These are phyloP conservation scores for Phytophthora capsici DNA, from an alignment of 352 stramenopile species.

Conservation along the genomic window DNA sequence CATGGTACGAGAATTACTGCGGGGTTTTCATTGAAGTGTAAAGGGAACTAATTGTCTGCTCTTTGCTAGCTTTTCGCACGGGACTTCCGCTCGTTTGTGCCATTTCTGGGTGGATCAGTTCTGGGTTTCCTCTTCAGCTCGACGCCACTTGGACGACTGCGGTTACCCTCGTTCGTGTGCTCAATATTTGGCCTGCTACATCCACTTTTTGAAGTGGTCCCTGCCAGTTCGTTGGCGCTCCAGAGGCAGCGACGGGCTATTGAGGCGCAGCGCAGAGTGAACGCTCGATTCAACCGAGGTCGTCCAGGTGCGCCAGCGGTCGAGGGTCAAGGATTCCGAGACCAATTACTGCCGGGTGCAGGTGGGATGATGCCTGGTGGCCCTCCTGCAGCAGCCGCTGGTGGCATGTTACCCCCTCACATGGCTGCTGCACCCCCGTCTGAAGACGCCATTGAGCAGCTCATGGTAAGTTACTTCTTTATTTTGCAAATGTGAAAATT, in stretches of 20 bases:
- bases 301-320: slow-evolving; percentile 30
- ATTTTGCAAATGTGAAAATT: slow-evolving; percentile 1
- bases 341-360: slow-evolving; percentile 79
- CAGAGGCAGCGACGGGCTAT: slow-evolving; percentile 77
- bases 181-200: slow-evolving; percentile 72
- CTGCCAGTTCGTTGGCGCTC: slow-evolving; percentile 60
- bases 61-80: slow-evolving; percentile 61
- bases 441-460: slow-evolving; percentile 81
- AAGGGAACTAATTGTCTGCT: slow-evolving; percentile 7
- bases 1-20: slow-evolving; percentile 47
- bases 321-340: slow-evolving; percentile 74
- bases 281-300: slow-evolving; percentile 51
- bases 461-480: slow-evolving; percentile 55
- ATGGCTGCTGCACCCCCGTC: slow-evolving; percentile 67
- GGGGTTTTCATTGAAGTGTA: neutral
- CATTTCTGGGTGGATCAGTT: slow-evolving; percentile 67
- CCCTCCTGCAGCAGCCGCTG: slow-evolving; percentile 14
- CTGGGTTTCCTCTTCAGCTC: slow-evolving; percentile 72
- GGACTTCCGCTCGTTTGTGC: slow-evolving; percentile 58
- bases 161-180: slow-evolving; percentile 75
- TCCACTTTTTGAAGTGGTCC: slow-evolving; percentile 84
- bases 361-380: slow-evolving; percentile 44
- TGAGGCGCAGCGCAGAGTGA: slow-evolving; percentile 74
- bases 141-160: slow-evolving; percentile 73
- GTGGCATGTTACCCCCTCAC: slow-evolving; percentile 60